Conservation (phyloP, 805 yeast genomes). For the Wickerhamiella lipophila region DNA sequence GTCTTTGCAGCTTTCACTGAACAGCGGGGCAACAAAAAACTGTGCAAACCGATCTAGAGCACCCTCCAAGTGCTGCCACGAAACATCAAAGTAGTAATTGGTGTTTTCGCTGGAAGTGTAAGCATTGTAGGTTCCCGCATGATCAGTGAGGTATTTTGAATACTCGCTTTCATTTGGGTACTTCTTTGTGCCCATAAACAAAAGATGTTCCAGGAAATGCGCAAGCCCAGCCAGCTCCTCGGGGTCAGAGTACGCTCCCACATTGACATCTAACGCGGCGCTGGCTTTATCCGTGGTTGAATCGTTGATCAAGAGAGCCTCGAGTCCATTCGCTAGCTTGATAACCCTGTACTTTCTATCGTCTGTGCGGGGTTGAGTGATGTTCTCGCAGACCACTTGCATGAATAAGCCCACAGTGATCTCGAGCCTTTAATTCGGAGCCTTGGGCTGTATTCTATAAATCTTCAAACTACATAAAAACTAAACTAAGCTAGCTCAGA, state of each 20-base stretch:
- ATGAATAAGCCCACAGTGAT: neutral
- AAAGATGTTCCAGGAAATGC: constrained; percentile 76
- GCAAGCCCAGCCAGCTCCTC: constrained; percentile 64
- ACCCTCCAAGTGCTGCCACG: constrained; percentile 62
- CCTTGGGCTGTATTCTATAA: no score
- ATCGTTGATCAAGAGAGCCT: constrained; percentile 61
- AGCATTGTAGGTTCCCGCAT: constrained; percentile 85
- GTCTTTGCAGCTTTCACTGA: constrained; percentile 61
- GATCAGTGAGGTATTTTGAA: constrained; percentile 59
- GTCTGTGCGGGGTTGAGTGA: constrained; percentile 36
- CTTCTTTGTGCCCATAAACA: constrained; percentile 69
- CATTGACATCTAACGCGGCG: constrained; percentile 58
- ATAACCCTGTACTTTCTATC: constrained; percentile 64
- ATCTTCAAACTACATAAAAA: no score
- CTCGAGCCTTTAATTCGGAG: neutral
- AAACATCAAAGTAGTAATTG: constrained; percentile 79
- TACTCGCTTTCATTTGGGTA: constrained; percentile 68
- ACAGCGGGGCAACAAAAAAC: constrained; percentile 78
- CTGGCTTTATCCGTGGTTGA: constrained; percentile 52
- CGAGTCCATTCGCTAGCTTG: constrained; percentile 55
- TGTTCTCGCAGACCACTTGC: constrained; percentile 5
- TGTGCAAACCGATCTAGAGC: constrained; percentile 90
- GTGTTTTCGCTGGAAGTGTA: constrained; percentile 83
- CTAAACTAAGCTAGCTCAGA: neutral
- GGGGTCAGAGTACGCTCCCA: constrained; percentile 78